phyloP scores from a whole-genome alignment of 164 flowering plant genomes.

The Brasenia schreberi region DNA sequence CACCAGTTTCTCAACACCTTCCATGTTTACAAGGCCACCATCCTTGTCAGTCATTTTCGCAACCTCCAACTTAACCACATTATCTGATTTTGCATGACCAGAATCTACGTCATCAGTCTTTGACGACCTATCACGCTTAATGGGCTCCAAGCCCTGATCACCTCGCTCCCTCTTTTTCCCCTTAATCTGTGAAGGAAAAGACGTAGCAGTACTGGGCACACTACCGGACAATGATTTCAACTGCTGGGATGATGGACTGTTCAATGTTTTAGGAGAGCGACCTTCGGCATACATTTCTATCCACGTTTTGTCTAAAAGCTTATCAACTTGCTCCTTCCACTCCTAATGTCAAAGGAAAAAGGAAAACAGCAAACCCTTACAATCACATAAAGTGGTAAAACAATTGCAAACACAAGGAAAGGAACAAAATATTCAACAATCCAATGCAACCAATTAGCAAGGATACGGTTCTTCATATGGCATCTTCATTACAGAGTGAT shows the following conservation, averaged over 20 bases:
- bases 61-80: conserved; percentile 48
- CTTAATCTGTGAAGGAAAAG: conserved; percentile 47
- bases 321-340: conserved; percentile 77
- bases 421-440: no score
- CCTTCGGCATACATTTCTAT: conserved; percentile 78
- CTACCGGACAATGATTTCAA: conserved; percentile 60
- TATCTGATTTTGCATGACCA: conserved; percentile 34
- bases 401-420: background rate
- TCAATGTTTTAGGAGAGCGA: conserved; percentile 76
- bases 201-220: conserved; percentile 35
- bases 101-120: conserved; percentile 58
- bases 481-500: no score
- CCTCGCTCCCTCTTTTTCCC: conserved; percentile 72
- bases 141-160: conserved; percentile 54
- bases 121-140: conserved; percentile 50
- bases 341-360: conserved; percentile 26
- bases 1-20: conserved; percentile 73
- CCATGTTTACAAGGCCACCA: conserved; percentile 44
- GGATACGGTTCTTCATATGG: no score
- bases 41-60: conserved; percentile 67
- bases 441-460: no score
- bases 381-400: background rate
- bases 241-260: conserved; percentile 51
- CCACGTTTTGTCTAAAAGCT: conserved; percentile 50
- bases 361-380: no score